Percentiles rank a stretch among this genome's conserved stretches.
Evolutionary conservation across 805 yeast species (phyloP).

Genomic region (Starmerella geochares): DNA sequence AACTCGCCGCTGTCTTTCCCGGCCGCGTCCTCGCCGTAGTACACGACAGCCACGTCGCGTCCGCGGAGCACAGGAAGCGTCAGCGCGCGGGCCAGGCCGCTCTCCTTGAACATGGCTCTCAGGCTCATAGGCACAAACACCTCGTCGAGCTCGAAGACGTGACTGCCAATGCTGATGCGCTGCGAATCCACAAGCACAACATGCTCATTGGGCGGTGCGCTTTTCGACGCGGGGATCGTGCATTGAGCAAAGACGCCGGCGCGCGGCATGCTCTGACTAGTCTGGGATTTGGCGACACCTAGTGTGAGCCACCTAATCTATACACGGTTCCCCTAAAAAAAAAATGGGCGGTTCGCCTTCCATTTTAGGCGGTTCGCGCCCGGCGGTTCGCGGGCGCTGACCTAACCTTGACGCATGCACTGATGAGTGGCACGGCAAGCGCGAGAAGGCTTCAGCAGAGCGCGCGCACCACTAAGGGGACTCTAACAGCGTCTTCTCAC

Average conservation of each 20-base stretch:
- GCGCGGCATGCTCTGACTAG: neutral
- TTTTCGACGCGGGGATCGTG: neutral
- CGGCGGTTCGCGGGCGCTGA: neutral
- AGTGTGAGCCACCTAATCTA: too few relatives aligned
- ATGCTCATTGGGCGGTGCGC: neutral
- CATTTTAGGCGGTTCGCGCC: neutral
- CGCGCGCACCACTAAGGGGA: too few relatives aligned
- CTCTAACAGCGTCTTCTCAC: too few relatives aligned
- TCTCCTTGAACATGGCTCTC: neutral
- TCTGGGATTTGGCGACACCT: too few relatives aligned
- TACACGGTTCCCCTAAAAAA: too few relatives aligned
- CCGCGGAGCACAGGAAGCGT: neutral
- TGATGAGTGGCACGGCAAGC: too few relatives aligned
- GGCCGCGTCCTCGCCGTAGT: slow-evolving; percentile 3
- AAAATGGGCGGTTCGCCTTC: too few relatives aligned
- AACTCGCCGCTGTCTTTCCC: neutral
- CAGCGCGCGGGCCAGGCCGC: neutral
- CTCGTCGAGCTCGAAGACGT: neutral
- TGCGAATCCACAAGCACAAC: neutral
- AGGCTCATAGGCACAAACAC: neutral
- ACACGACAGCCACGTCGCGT: neutral
- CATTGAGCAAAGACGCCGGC: neutral
- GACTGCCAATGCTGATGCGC: neutral
- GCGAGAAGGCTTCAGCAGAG: too few relatives aligned
- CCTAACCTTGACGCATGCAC: neutral